Conservation (phyloP, 306 rosid species). For the Begonia masoniana region DNA sequence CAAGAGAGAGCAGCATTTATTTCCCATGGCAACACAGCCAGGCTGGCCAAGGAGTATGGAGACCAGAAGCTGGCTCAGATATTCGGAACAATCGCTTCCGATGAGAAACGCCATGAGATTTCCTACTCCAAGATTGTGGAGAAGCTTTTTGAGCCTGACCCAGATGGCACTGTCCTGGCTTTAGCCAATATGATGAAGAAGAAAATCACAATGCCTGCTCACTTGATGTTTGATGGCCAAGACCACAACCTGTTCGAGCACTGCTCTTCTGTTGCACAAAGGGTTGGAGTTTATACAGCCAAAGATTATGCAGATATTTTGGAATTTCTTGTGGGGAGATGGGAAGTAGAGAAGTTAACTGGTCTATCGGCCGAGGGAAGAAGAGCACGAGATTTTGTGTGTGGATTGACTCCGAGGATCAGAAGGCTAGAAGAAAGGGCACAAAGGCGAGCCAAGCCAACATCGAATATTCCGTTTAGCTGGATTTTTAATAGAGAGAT, state of each 20-base stretch:
- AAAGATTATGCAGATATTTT: constrained; percentile 44
- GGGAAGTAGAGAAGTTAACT: constrained; percentile 32
- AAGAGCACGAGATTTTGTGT: constrained; percentile 36
- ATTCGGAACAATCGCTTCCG: constrained; percentile 41
- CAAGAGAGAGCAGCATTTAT: constrained; percentile 56
- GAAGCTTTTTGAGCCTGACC: constrained; percentile 45
- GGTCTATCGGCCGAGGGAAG: constrained; percentile 36
- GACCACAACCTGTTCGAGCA: constrained; percentile 32
- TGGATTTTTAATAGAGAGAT: constrained; percentile 33
- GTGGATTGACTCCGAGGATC: constrained; percentile 30
- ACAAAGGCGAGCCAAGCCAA: constrained; percentile 31
- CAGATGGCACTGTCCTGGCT: constrained; percentile 37
- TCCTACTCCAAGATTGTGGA: constrained; percentile 52
- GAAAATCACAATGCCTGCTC: constrained; percentile 46
- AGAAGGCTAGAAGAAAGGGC: constrained; percentile 40
- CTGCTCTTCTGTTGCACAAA: constrained; percentile 38
- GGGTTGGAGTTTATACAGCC: constrained; percentile 38
- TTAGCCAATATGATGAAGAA: constrained; percentile 54
- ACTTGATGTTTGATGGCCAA: constrained; percentile 36
- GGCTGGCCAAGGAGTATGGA: constrained; percentile 42
- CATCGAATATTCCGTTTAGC: constrained; percentile 30
- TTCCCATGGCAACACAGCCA: constrained; percentile 49
- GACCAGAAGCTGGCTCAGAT: constrained; percentile 41
- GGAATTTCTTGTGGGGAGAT: constrained; percentile 44
- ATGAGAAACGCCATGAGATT: constrained; percentile 43